phyloP scores from a whole-genome alignment of 768 basidiomycete genomes.

The Tulasnella sp. region DNA sequence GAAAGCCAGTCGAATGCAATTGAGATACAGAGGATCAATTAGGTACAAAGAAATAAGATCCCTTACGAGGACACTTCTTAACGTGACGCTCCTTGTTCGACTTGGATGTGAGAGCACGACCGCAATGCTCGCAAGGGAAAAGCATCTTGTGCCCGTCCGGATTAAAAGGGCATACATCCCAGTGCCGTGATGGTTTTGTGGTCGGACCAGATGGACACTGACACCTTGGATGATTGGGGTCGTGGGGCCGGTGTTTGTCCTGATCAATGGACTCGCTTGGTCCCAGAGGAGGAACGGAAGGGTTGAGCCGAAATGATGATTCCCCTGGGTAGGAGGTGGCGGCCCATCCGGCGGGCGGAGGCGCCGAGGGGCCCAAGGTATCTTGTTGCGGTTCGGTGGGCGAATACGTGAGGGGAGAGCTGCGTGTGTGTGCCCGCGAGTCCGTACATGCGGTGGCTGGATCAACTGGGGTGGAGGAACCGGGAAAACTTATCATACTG shows the following conservation, averaged over 20 bases:
- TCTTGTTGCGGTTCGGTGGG: not conserved
- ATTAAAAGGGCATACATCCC: not conserved
- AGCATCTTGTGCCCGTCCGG: not conserved
- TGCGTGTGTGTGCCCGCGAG: not conserved
- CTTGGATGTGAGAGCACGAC: not conserved
- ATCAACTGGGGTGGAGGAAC: not conserved
- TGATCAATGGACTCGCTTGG: not conserved
- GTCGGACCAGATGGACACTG: not conserved
- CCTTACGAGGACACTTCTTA: too few relatives aligned
- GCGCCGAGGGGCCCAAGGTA: not conserved
- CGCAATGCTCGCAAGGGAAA: not conserved
- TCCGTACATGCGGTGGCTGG: not conserved
- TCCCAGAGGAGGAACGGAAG: not conserved
- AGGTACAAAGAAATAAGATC: too few relatives aligned
- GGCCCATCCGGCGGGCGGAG: not conserved
- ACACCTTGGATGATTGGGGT: not conserved
- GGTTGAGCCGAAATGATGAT: not conserved
- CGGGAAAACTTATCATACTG: not conserved
- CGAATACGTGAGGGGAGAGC: not conserved
- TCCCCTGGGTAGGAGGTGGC: not conserved
- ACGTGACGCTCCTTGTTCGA: not conserved
- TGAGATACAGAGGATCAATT: too few relatives aligned
- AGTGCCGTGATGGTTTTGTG: not conserved
- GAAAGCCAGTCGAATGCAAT: too few relatives aligned
- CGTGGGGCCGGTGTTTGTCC: not conserved